Evolutionary conservation across 768 basidiomycete genomes (phyloP).

Genomic region (Cytidiella melzeri): DNA sequence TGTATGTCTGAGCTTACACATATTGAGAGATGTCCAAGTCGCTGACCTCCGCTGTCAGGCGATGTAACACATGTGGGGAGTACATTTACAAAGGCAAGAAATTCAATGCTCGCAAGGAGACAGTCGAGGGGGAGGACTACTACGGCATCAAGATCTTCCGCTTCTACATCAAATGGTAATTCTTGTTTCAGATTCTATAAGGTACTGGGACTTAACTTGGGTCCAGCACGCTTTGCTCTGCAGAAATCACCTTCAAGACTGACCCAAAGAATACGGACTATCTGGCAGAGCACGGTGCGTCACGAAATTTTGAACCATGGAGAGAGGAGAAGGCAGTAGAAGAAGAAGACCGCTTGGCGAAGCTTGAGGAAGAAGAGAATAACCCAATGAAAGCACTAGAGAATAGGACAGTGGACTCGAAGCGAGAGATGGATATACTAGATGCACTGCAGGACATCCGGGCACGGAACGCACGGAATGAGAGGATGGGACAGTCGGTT

Average conservation of each 20-base stretch:
- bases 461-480: slow-evolving; percentile 82
- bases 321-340: slow-evolving; percentile 72
- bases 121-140: slow-evolving; percentile 94
- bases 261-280: slow-evolving; percentile 98
- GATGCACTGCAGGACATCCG: slow-evolving; percentile 93
- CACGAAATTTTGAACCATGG: slow-evolving; percentile 98
- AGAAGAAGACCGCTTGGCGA: slow-evolving; percentile 79
- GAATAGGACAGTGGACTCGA: slow-evolving; percentile 86
- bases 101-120: slow-evolving; percentile 98
- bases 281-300: slow-evolving; percentile 90
- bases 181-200: slow-evolving; percentile 31
- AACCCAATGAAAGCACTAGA: slow-evolving; percentile 97
- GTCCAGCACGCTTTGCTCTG: slow-evolving; percentile 83
- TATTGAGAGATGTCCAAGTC: not conserved
- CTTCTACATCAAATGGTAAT: slow-evolving; percentile 88
- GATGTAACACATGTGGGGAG: slow-evolving; percentile 94
- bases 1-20: slow-evolving; percentile 64
- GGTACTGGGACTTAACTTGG: slow-evolving; percentile 6
- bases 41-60: slow-evolving; percentile 38
- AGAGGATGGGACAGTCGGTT: slow-evolving; percentile 71
- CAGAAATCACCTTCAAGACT: slow-evolving; percentile 99
- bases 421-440: slow-evolving; percentile 97
- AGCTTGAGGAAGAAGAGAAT: slow-evolving; percentile 87
- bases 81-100: slow-evolving; percentile 99
- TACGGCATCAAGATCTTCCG: slow-evolving; percentile 97